Conservation (phyloP, 2,329 filamentous ascomycete species). For the Fonsecaea pedrosoi region DNA sequence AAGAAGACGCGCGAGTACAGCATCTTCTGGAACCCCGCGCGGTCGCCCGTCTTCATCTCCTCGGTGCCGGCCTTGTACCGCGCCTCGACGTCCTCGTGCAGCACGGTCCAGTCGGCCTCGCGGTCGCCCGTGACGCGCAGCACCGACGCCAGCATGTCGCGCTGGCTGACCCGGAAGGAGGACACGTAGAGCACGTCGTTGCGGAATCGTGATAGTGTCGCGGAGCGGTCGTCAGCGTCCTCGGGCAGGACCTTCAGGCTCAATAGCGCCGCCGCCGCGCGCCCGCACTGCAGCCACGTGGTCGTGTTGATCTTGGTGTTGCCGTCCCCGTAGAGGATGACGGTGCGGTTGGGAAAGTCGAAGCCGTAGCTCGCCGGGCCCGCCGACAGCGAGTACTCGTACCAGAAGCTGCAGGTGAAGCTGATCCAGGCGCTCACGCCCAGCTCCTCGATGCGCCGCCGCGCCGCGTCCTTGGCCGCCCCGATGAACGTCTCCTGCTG, state of each 20-base stretch:
- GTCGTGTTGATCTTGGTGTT: constrained; percentile 62
- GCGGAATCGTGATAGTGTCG: constrained; percentile 52
- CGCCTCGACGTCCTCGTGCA: constrained; percentile 54
- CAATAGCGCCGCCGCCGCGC: constrained; percentile 61
- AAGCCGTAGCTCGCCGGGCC: constrained; percentile 54
- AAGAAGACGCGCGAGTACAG: constrained; percentile 66
- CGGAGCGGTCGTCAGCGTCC: constrained; percentile 45
- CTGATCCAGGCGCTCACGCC: constrained; percentile 54
- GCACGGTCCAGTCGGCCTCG: constrained; percentile 67
- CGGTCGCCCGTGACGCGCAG: constrained; percentile 64
- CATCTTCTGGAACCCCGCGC: constrained; percentile 54
- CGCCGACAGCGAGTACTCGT: constrained; percentile 58
- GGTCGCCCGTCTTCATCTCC: constrained; percentile 48
- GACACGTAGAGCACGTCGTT: constrained; percentile 61
- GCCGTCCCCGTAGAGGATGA: constrained; percentile 64
- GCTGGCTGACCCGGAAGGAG: constrained; percentile 66
- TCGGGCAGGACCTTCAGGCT: constrained; percentile 54
- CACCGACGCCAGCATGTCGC: constrained; percentile 69
- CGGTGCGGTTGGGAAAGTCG: constrained; percentile 53
- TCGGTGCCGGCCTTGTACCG: constrained; percentile 58
- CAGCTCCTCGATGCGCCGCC: constrained; percentile 50
- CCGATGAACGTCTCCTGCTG: constrained; percentile 49
- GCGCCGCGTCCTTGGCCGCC: constrained; percentile 33
- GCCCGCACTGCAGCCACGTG: constrained; percentile 64
- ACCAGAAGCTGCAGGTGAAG: constrained; percentile 60